Evolutionary conservation across 495 filamentous ascomycete genomes (phyloP), one percentile per base, ranked within the genome.

Genomic region (Glonium stellatum): DNA sequence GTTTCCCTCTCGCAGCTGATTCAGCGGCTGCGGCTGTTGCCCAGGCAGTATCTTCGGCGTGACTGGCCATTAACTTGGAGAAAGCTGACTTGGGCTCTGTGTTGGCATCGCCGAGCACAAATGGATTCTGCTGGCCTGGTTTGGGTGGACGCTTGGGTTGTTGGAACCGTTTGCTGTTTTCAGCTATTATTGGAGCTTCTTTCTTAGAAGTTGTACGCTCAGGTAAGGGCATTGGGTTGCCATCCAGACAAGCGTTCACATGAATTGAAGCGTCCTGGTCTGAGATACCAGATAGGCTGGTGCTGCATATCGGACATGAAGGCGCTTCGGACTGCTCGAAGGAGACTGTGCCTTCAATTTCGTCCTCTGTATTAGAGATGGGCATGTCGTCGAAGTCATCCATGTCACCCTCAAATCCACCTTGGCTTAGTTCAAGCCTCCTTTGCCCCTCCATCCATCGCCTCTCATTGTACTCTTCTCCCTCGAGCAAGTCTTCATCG

Each of bases 191-290:
- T 5, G 47, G 44, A 21, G 5, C 23, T 22, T 61, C 55, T 11
- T 56, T 44, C 12, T 61, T 37, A 46, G 47, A n/a, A 2, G 25
- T 15, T 55, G 31, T 54, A 12, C 19, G 39, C 18, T 57, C 50
- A 35, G 80, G 75, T 21, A 84, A 59, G 8, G 81, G 78, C 49
- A 78, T 73, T 13, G 84, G 78, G 54, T 86, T 87, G 0, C 89
- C 90, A 73, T 99, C 93, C 12, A 99, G 76, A 74, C 93, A 99
- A 39, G 83, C 81, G 69, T 99, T 99, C 58, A 97, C 93, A 70
- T 99, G 93, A 6, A 79, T 62, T 9, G 81, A 79, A 19, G 76
- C 74, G 35, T 79, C 82, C 77, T 75, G 60, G 49, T 87, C 78
- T 35, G 70, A 80, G 39, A 87, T 68, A 1, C 83, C 83, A 2